Percentiles rank a stretch among this genome's conserved stretches.
phyloP scores from a whole-genome alignment of 805 yeast genomes.

The Candida sakaeoensis region DNA sequence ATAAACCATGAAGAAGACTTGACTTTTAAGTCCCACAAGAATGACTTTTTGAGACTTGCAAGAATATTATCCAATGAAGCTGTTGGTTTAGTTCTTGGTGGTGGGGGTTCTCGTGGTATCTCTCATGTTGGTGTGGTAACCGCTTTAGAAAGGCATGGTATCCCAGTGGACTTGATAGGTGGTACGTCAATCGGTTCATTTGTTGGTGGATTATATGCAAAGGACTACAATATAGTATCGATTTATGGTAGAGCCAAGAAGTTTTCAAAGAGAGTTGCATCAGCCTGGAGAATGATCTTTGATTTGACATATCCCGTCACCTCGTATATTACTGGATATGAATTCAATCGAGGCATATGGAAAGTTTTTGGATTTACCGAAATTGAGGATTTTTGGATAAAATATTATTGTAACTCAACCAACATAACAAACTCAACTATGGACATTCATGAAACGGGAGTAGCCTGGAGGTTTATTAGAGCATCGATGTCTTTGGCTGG shows the following conservation, averaged over 20 bases:
- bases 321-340: constrained; percentile 95
- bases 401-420: constrained; percentile 85
- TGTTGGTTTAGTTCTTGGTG: constrained; percentile 90
- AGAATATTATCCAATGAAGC: constrained; percentile 89
- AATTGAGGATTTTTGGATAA: constrained; percentile 95
- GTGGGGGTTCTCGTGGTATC: constrained; percentile 96
- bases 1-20: not conserved
- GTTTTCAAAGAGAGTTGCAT: constrained; percentile 76
- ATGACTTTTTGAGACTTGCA: constrained; percentile 86
- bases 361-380: constrained; percentile 88
- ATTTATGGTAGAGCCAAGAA: constrained; percentile 86
- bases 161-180: constrained; percentile 90
- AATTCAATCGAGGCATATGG: constrained; percentile 97
- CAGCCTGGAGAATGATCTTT: constrained; percentile 77
- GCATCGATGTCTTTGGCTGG: constrained; percentile 98
- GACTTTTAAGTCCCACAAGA: constrained; percentile 56
- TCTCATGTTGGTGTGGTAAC: constrained; percentile 89
- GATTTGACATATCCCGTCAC: constrained; percentile 93
- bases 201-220: constrained; percentile 92
- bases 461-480: constrained; percentile 91
- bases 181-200: constrained; percentile 97
- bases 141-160: constrained; percentile 87
- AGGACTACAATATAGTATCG: constrained; percentile 86
- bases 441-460: constrained; percentile 91
- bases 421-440: constrained; percentile 91